Conservation (phyloP, 2,329 filamentous ascomycete species). For the Colletotrichum godetiae region DNA sequence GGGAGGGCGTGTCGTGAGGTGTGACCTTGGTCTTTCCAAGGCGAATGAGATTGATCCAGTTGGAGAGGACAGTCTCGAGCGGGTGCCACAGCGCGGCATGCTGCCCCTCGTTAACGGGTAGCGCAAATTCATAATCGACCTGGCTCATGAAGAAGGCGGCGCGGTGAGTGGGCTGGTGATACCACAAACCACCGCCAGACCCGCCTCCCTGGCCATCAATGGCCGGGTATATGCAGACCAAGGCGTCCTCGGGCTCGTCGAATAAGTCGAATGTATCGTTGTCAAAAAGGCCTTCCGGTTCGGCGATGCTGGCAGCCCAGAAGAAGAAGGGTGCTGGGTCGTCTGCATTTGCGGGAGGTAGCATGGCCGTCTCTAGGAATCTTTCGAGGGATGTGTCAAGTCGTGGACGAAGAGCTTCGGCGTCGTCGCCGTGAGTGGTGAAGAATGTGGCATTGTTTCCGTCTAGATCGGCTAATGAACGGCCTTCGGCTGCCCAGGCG, state of each 20-base stretch:
- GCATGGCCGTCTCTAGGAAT: slow-evolving; percentile 39
- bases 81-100: slow-evolving; percentile 39
- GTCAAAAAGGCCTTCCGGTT: slow-evolving; percentile 38
- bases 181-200: slow-evolving; percentile 42
- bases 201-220: slow-evolving; percentile 31
- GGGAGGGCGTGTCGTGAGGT: slow-evolving; percentile 32
- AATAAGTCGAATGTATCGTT: slow-evolving; percentile 38
- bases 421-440: slow-evolving; percentile 36
- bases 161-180: slow-evolving; percentile 41
- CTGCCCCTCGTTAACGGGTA: slow-evolving; percentile 37
- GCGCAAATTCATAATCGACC: slow-evolving; percentile 38
- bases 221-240: slow-evolving; percentile 40
- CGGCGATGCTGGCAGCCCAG: slow-evolving; percentile 36
- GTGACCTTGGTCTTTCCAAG: slow-evolving; percentile 41
- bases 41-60: slow-evolving; percentile 41
- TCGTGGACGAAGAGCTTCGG: slow-evolving; percentile 39
- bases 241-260: slow-evolving; percentile 38
- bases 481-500: slow-evolving; percentile 41
- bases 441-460: slow-evolving; percentile 38
- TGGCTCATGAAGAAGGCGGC: slow-evolving; percentile 39
- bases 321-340: slow-evolving; percentile 41
- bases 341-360: slow-evolving; percentile 10
- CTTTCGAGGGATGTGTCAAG: slow-evolving; percentile 40
- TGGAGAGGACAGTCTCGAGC: slow-evolving; percentile 42
- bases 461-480: slow-evolving; percentile 33